Conservation (phyloP, 192 early-diverging fungal species). For the Umbelopsis ramanniana region DNA sequence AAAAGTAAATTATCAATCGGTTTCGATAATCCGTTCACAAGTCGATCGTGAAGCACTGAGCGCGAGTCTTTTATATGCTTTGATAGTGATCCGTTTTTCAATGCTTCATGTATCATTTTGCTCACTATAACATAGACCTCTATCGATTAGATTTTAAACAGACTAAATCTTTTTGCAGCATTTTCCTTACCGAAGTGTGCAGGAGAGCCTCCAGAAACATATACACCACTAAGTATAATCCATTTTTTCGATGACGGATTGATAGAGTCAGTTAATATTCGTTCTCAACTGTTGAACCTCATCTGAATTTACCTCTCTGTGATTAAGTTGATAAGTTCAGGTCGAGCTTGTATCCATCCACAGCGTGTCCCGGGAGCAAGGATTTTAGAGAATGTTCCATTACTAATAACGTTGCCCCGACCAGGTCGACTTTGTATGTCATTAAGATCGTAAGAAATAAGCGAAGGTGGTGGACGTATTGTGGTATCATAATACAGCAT, state of each 20-base stretch:
- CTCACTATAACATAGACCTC: background rate
- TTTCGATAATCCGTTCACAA: slow-evolving; percentile 23
- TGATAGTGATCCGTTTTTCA: background rate
- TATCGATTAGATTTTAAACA: too few relatives aligned
- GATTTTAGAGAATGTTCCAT: slow-evolving; percentile 42
- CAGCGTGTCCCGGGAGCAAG: slow-evolving; percentile 33
- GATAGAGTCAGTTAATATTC: background rate
- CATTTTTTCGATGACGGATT: too few relatives aligned
- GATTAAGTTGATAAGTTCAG: slow-evolving; percentile 18
- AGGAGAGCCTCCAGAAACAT: slow-evolving; percentile 38
- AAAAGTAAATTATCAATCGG: slow-evolving; percentile 25
- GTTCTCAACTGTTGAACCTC: background rate
- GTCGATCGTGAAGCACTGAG: background rate
- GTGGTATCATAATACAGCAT: slow-evolving; percentile 28
- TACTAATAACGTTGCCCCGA: slow-evolving; percentile 26
- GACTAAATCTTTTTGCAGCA: background rate
- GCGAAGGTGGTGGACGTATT: background rate
- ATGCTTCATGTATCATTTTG: slow-evolving; percentile 7
- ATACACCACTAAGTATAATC: slow-evolving; percentile 28
- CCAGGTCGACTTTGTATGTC: background rate
- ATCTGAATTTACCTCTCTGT: slow-evolving; percentile 19
- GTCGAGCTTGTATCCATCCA: slow-evolving; percentile 36
- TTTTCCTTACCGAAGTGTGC: slow-evolving; percentile 26
- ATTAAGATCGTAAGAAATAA: slow-evolving; percentile 33
- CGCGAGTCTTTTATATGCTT: slow-evolving; percentile 22